These are phyloP conservation scores for Colletotrichum ledebouriae DNA, from an alignment of 2,329 filamentous ascomycete species.

Conservation along the genomic window DNA sequence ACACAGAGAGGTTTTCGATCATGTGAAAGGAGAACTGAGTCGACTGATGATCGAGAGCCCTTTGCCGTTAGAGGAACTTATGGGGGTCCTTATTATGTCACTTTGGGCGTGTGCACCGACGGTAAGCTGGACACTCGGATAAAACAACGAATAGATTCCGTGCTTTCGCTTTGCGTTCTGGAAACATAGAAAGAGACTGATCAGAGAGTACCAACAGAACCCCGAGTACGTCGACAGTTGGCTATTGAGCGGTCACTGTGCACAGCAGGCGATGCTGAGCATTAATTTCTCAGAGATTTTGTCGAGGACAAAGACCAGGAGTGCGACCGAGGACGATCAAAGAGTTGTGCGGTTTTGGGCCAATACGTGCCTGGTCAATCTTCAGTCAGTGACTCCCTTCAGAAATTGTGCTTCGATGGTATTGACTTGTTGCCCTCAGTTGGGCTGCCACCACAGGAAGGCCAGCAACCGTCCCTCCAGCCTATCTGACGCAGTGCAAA, in stretches of 20 bases:
- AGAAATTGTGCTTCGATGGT: background rate
- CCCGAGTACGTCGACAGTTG: conserved; percentile 59
- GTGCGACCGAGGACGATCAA: conserved; percentile 51
- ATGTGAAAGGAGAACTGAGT: conserved; percentile 54
- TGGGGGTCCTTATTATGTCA: conserved; percentile 56
- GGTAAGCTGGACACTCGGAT: conserved; percentile 9
- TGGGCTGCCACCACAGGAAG: conserved; percentile 58
- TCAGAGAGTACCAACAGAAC: conserved; percentile 16
- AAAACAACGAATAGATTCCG: background rate
- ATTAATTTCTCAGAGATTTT: conserved; percentile 58
- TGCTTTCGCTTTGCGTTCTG: background rate
- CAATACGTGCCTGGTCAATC: conserved; percentile 53
- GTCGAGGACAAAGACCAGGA: conserved; percentile 51
- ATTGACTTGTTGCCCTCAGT: conserved; percentile 43
- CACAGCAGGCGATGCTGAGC: conserved; percentile 58
- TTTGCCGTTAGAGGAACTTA: conserved; percentile 57
- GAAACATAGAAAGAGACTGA: background rate
- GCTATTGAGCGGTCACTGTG: conserved; percentile 58
- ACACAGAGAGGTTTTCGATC: conserved; percentile 56
- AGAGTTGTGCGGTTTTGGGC: conserved; percentile 54
- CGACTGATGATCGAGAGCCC: conserved; percentile 56
- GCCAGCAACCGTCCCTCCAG: conserved; percentile 53
- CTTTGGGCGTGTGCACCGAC: conserved; percentile 37
- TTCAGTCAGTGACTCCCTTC: conserved; percentile 47
- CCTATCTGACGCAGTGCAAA: conserved; percentile 57